Evolutionary conservation across 2,329 filamentous ascomycete species (phyloP), one percentile per base, ranked within the genome.

Genomic region (Cercospora zeae-maydis): DNA sequence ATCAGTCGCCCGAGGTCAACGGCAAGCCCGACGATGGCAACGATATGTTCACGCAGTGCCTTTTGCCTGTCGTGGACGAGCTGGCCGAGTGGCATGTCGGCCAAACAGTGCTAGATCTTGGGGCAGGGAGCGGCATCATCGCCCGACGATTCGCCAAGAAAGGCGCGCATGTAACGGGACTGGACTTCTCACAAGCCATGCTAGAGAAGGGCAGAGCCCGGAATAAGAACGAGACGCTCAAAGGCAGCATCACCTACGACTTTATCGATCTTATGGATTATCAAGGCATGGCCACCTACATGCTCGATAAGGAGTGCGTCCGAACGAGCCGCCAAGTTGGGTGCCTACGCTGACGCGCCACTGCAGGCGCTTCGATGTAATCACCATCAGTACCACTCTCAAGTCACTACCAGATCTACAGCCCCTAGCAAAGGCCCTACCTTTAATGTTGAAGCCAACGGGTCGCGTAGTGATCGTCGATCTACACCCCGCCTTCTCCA

Each of bases 401-500:
- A 82, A 82, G 78, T 81, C 82, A 60, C 73, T 83, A 3, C 71
- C 78, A 19, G 75, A 74, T 7, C 68, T 83, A 4, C 75, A 77
- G 9, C 77, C 78, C 1, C 69, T 83, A 9, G 80, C 78, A 1
- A 64, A 71, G 11, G 75, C 77, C 0, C 69, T 83, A 31, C 77
- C 77, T 3, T 69, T 68, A 54, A 72, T 83, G 19, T 69, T 83
- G 53, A 77, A 76, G 19, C 71, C 72, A 8, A 73, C 75, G 16
- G 80, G 69, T 21, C 55, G 80, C 76, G 80, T 73, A 68, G 78
- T 78, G 31, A 56, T 61, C 13, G 53, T 66, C 0, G 66, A 82
- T 39, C 77, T 83, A 8, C 81, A 83, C 62, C 81, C 81, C 5
- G 76, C 80, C 4, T 82, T 83, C 71, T 79, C 81, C 67, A 83